These are phyloP conservation scores for Saccharomyces hybrid DNA, from an alignment of 1,139 yeast species.

Conservation along the genomic window DNA sequence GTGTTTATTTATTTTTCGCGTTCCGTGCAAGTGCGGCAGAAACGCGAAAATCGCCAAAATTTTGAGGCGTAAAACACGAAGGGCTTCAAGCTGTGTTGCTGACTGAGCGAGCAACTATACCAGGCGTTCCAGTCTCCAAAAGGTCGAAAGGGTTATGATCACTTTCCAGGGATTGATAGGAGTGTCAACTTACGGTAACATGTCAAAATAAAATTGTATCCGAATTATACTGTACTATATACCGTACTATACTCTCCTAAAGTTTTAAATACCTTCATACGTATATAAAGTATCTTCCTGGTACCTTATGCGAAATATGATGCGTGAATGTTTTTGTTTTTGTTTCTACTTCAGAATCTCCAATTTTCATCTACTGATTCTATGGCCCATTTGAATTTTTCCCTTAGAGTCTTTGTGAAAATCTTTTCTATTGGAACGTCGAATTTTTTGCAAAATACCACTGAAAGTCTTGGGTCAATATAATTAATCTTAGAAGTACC, in stretches of 20 bases:
- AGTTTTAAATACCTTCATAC: neutral
- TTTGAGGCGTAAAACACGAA: neutral
- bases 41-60: neutral
- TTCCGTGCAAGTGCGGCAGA: neutral
- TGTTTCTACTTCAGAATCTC: conserved; percentile 47
- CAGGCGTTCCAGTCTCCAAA: too few species aligned
- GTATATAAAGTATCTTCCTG: neutral
- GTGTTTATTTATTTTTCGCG: neutral
- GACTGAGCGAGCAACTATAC: neutral
- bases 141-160: too few species aligned
- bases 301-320: neutral
- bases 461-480: conserved; percentile 90
- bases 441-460: conserved; percentile 78
- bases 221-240: neutral
- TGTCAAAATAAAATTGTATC: neutral
- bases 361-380: conserved; percentile 84
- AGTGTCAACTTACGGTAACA: neutral
- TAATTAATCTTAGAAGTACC: conserved; percentile 92
- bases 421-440: conserved; percentile 88
- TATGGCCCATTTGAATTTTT: conserved; percentile 93
- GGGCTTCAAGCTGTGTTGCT: neutral
- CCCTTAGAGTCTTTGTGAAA: conserved; percentile 84
- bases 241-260: neutral
- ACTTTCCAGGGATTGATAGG: too few species aligned
- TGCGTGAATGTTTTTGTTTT: neutral